Evolutionary conservation across 163 green algal species (phyloP).

Genomic region (Trebouxia gelatinosa): DNA sequence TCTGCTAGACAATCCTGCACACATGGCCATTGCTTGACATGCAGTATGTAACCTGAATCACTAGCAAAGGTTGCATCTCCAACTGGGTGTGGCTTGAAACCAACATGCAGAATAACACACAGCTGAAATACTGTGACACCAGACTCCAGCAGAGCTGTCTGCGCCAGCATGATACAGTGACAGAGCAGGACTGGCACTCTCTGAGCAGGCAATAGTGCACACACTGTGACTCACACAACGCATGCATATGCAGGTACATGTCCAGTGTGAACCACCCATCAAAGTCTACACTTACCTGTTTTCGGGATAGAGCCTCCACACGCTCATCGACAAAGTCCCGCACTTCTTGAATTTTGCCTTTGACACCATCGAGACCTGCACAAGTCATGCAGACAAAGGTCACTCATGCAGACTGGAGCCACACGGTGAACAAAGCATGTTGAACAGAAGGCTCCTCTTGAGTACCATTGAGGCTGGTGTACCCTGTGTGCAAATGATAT

Average conservation of each 20-base stretch:
- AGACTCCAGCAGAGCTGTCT: background rate
- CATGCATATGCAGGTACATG: background rate
- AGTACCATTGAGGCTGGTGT: background rate
- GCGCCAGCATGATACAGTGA: background rate
- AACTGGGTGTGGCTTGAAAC: background rate
- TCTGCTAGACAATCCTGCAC: background rate
- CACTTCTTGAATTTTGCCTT: background rate
- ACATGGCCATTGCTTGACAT: background rate
- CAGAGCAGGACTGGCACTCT: background rate
- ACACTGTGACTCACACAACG: background rate
- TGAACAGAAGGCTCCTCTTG: too few species aligned
- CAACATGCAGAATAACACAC: background rate
- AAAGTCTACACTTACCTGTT: background rate
- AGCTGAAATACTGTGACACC: background rate
- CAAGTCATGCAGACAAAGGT: background rate
- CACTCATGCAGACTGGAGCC: background rate
- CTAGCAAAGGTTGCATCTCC: background rate
- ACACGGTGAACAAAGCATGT: too few species aligned
- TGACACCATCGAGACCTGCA: constrained; percentile 7
- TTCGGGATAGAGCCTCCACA: constrained; percentile 8
- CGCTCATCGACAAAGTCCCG: constrained; percentile 20
- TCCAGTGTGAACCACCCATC: background rate
- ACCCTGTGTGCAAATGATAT: background rate
- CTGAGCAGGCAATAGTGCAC: background rate
- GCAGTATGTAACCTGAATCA: background rate